A percentile compares a stretch with the other conserved stretches of the same genome.
phyloP scores from a whole-genome alignment of 2,329 filamentous ascomycete species.

The Trichoderma arundinaceum region DNA sequence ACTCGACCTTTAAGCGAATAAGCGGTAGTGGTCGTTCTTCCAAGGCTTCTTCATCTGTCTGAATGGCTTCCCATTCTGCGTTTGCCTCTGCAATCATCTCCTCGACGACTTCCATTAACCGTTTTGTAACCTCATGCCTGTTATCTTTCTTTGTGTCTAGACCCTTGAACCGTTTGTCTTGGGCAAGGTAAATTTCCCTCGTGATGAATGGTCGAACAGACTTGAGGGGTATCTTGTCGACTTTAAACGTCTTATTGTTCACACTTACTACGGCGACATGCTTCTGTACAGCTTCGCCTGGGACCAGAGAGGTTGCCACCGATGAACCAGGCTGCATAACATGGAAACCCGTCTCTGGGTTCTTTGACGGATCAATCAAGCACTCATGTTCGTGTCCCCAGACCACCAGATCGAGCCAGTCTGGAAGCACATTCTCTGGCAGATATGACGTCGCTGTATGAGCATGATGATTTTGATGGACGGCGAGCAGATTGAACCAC shows the following conservation, averaged over 20 bases:
- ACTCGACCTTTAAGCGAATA: slow-evolving; percentile 89
- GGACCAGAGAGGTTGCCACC: slow-evolving; percentile 88
- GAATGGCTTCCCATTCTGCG: slow-evolving; percentile 78
- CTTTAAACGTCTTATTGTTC: slow-evolving; percentile 79
- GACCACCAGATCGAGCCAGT: slow-evolving; percentile 87
- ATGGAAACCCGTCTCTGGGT: slow-evolving; percentile 87
- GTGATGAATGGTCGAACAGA: slow-evolving; percentile 91
- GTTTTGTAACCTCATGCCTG: slow-evolving; percentile 76
- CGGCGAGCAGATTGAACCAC: slow-evolving; percentile 95
- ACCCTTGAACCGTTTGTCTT: slow-evolving; percentile 76
- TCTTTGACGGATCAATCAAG: slow-evolving; percentile 80
- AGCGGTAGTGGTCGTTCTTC: slow-evolving; percentile 76
- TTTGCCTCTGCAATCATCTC: slow-evolving; percentile 87
- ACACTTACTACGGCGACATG: slow-evolving; percentile 86
- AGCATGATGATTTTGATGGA: slow-evolving; percentile 95
- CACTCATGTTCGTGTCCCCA: slow-evolving; percentile 99
- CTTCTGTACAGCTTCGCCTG: slow-evolving; percentile 88
- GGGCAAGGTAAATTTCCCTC: slow-evolving; percentile 76
- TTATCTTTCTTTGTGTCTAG: slow-evolving; percentile 85
- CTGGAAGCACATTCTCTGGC: slow-evolving; percentile 88
- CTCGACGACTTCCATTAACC: slow-evolving; percentile 78
- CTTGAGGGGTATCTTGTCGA: slow-evolving; percentile 82
- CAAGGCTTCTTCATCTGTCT: slow-evolving; percentile 65
- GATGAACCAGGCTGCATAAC: slow-evolving; percentile 98
- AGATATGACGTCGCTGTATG: slow-evolving; percentile 93